A percentile compares a stretch with the other conserved stretches of the same genome.
phyloP scores from a whole-genome alignment of 2,329 filamentous ascomycete genomes.

The Davidsoniella virescens region DNA sequence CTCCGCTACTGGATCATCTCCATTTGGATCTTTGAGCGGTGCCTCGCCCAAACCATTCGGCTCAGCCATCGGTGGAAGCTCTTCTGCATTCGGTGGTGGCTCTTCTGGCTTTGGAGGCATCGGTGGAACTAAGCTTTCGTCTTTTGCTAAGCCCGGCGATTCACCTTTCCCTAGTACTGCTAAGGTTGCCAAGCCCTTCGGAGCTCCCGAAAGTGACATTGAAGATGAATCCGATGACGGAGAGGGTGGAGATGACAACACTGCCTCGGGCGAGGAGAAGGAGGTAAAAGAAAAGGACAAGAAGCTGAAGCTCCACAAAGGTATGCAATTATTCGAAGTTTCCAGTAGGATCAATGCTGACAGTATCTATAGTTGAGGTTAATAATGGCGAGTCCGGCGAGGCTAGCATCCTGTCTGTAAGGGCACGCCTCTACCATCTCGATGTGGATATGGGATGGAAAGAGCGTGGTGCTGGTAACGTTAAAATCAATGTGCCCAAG shows the following conservation, averaged over 20 bases:
- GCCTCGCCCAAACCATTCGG: conserved; percentile 29
- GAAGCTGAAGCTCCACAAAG: conserved; percentile 49
- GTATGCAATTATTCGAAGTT: conserved; percentile 35
- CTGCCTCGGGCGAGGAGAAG: conserved; percentile 37
- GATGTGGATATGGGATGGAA: conserved; percentile 64
- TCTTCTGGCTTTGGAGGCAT: conserved; percentile 48
- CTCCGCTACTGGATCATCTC: conserved; percentile 25
- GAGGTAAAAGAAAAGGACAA: conserved; percentile 37
- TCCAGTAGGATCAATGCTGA: background rate
- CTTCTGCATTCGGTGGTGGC: conserved; percentile 27
- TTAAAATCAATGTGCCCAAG: conserved; percentile 67
- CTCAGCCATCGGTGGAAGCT: conserved; percentile 22
- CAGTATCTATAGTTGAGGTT: conserved; percentile 36
- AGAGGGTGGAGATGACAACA: conserved; percentile 26
- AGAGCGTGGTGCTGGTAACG: conserved; percentile 67
- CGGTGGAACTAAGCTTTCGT: conserved; percentile 21
- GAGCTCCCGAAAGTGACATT: conserved; percentile 52
- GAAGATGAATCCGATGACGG: conserved; percentile 31
- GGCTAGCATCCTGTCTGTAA: conserved; percentile 53
- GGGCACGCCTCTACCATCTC: conserved; percentile 74
- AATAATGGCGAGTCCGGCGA: conserved; percentile 83
- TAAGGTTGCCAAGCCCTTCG: conserved; percentile 58
- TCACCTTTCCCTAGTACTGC: conserved; percentile 26
- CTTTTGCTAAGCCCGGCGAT: conserved; percentile 47
- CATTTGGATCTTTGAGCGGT: conserved; percentile 27